Conservation (phyloP, 2,329 filamentous ascomycete genomes). For the Aspergillus intermedius region DNA sequence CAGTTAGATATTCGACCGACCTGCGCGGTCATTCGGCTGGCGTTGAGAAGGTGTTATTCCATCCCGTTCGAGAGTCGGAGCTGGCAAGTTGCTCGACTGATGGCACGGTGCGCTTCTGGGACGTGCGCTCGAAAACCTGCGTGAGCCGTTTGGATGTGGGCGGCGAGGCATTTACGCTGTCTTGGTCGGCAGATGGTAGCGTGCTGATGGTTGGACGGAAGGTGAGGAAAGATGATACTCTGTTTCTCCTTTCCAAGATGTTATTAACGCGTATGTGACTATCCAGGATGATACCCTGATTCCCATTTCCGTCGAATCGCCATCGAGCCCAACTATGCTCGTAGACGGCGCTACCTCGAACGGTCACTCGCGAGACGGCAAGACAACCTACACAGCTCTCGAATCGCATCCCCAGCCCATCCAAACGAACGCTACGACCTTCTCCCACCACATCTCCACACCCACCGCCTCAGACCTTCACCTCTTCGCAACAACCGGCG, state of each 20-base stretch:
- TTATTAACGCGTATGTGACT: not conserved
- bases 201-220: slow-evolving; percentile 43
- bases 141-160: slow-evolving; percentile 44
- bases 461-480: slow-evolving; percentile 32
- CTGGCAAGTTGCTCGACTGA: slow-evolving; percentile 45
- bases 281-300: slow-evolving; percentile 42
- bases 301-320: slow-evolving; percentile 38
- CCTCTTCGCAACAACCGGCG: slow-evolving; percentile 44
- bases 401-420: slow-evolving; percentile 39
- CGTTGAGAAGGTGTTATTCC: slow-evolving; percentile 45
- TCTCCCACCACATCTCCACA: slow-evolving; percentile 38
- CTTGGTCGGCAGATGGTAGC: slow-evolving; percentile 44
- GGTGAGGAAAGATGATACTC: slow-evolving; percentile 23
- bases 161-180: slow-evolving; percentile 44
- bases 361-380: slow-evolving; percentile 10
- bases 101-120: slow-evolving; percentile 46
- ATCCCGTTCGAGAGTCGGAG: slow-evolving; percentile 44
- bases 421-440: slow-evolving; percentile 45
- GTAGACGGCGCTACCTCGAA: slow-evolving; percentile 9
- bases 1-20: slow-evolving; percentile 43
- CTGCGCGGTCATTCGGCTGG: slow-evolving; percentile 42
- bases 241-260: not conserved
- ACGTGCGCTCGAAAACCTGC: slow-evolving; percentile 44
- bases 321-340: slow-evolving; percentile 29
- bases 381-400: slow-evolving; percentile 33